Conservation (phyloP, 805 yeast genomes). For the Priceomyces fermenticarens region DNA sequence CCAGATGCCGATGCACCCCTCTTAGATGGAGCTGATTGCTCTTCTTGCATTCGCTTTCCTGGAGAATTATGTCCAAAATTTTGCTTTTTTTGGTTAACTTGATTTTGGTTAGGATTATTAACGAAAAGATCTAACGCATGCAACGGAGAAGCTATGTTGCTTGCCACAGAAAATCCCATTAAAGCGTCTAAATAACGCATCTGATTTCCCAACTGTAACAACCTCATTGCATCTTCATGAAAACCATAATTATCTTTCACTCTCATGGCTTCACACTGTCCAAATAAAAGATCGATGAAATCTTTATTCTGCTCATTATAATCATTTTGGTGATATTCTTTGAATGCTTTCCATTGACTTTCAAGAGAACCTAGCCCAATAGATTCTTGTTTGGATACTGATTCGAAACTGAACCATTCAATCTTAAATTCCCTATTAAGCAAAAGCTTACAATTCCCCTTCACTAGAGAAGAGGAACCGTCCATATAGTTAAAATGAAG, state of each 20-base stretch:
- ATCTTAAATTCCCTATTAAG: constrained; percentile 62
- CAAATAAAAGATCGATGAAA: constrained; percentile 17
- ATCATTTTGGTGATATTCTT: constrained; percentile 7
- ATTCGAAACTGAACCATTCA: constrained; percentile 67
- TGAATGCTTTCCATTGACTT: constrained; percentile 20
- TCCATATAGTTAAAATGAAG: constrained; percentile 51
- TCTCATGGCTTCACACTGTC: constrained; percentile 41
- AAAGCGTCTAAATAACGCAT: constrained; percentile 70
- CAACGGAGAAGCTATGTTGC: constrained; percentile 51
- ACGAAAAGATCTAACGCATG: constrained; percentile 48
- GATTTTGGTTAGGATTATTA: constrained; percentile 16
- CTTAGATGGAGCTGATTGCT: constrained; percentile 8
- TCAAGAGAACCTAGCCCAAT: constrained; percentile 23
- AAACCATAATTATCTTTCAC: constrained; percentile 58
- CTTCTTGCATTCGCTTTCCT: constrained; percentile 6
- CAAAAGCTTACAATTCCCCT: constrained; percentile 59
- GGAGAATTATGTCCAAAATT: constrained; percentile 2
- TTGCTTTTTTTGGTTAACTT: constrained; percentile 1
- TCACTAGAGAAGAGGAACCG: constrained; percentile 64
- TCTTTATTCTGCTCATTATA: constrained; percentile 13
- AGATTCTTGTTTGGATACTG: constrained; percentile 24
- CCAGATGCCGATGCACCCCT: constrained; percentile 10
- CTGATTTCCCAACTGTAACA: constrained; percentile 73
- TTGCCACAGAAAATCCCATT: constrained; percentile 52
- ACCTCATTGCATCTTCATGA: constrained; percentile 62